phyloP scores from a whole-genome alignment of 179 eudicot species.

The Monotropa hypopitys region DNA sequence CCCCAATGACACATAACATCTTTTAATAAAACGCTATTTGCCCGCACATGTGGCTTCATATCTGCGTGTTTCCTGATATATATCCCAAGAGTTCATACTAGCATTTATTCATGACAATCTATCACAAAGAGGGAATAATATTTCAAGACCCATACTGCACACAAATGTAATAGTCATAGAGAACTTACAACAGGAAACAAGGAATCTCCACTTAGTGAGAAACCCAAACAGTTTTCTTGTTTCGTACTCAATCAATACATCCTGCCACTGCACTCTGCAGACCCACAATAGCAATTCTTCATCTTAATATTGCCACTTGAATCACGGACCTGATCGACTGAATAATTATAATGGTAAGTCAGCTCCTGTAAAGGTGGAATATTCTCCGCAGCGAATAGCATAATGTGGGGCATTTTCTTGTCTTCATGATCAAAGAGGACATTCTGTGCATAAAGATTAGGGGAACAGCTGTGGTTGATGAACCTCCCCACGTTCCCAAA shows the following conservation, averaged over 20 bases:
- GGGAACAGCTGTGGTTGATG: slow-evolving; percentile 83
- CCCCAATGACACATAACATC: too few relatives aligned
- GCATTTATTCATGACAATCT: not conserved
- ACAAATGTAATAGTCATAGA: not conserved
- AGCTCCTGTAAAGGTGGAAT: slow-evolving; percentile 77
- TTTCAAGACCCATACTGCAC: not conserved
- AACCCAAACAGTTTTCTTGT: not conserved
- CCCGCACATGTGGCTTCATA: not conserved
- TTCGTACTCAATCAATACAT: slow-evolving; percentile 39
- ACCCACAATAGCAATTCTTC: slow-evolving; percentile 70
- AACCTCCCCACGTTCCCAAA: slow-evolving; percentile 80
- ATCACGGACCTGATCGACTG: slow-evolving; percentile 48
- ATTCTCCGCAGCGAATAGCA: slow-evolving; percentile 81
- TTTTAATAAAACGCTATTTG: too few relatives aligned
- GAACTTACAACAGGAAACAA: slow-evolving; percentile 1
- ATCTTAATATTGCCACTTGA: slow-evolving; percentile 53
- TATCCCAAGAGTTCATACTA: not conserved
- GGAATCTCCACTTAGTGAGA: not conserved
- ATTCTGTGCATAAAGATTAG: slow-evolving; percentile 77
- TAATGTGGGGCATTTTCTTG: slow-evolving; percentile 66
- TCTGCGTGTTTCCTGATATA: not conserved
- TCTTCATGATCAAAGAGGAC: slow-evolving; percentile 79
- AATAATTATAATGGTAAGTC: slow-evolving; percentile 70
- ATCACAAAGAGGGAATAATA: not conserved
- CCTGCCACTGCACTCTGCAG: slow-evolving; percentile 66